Conservation (phyloP, 1,284 basidiomycete genomes). For the Pterulicium gracile region DNA sequence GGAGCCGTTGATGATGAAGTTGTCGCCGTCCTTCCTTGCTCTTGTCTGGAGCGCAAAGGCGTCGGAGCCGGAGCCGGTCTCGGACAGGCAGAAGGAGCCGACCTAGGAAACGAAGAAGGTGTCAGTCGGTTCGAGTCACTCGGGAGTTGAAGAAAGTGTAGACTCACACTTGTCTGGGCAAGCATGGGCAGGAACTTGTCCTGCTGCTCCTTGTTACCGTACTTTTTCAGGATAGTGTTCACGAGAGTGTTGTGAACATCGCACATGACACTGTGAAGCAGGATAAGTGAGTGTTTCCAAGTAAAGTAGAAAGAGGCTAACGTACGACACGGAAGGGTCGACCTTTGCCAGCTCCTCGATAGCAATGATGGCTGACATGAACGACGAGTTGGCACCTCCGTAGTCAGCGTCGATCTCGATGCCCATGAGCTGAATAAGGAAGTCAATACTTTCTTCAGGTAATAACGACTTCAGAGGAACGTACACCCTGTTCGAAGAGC, state of each 20-base stretch:
- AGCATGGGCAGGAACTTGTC: constrained; percentile 87
- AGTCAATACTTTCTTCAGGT: neutral
- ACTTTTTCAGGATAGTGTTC: constrained; percentile 88
- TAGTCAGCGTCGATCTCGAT: constrained; percentile 85
- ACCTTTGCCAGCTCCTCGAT: constrained; percentile 97
- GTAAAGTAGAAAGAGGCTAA: neutral
- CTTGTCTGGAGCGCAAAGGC: constrained; percentile 95
- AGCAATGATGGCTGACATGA: constrained; percentile 92
- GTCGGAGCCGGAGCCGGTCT: constrained; percentile 89
- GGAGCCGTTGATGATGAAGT: constrained; percentile 86
- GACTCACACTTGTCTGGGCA: constrained; percentile 60
- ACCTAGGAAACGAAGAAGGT: constrained; percentile 38
- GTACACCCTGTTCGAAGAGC: constrained; percentile 90
- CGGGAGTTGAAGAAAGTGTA: neutral
- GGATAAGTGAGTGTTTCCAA: neutral
- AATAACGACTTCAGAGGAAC: constrained; percentile 17
- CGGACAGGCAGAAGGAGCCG: constrained; percentile 93
- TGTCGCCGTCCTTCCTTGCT: constrained; percentile 75
- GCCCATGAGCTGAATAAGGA: constrained; percentile 73
- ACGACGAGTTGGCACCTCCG: constrained; percentile 85
- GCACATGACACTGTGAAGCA: constrained; percentile 60
- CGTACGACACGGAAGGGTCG: constrained; percentile 84
- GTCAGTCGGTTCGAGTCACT: constrained; percentile 4
- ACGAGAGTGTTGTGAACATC: constrained; percentile 99
- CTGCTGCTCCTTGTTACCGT: constrained; percentile 79